Evolutionary conservation across 306 rosid species (phyloP).

Genomic region (peach (Prunus persica)): Prunus_persica_NCBIv2 NC_034009.1:40519001-40519500

Average conservation of each 20-base stretch:
- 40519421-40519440: not conserved
- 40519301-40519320: too few relatives aligned
- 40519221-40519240: too few relatives aligned
- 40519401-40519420: not conserved
- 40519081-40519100: not conserved
- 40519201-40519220: too few relatives aligned
- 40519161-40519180: not conserved
- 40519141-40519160: not conserved
- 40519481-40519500: too few relatives aligned
- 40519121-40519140: not conserved
- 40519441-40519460: not conserved
- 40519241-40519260: too few relatives aligned
- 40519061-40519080: not conserved
- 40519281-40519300: too few relatives aligned
- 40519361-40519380: fast-evolving
- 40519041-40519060: not conserved
- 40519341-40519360: too few relatives aligned
- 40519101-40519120: not conserved
- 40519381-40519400: too few relatives aligned
- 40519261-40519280: too few relatives aligned
- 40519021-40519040: not conserved
- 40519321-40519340: too few relatives aligned
- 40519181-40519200: too few relatives aligned
- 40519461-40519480: too few relatives aligned
- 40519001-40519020: not conserved